Percentiles rank a stretch among this genome's conserved stretches.
Evolutionary conservation across 2,329 filamentous ascomycete species (phyloP).

Genomic region (Aspergillus phoenicis): DNA sequence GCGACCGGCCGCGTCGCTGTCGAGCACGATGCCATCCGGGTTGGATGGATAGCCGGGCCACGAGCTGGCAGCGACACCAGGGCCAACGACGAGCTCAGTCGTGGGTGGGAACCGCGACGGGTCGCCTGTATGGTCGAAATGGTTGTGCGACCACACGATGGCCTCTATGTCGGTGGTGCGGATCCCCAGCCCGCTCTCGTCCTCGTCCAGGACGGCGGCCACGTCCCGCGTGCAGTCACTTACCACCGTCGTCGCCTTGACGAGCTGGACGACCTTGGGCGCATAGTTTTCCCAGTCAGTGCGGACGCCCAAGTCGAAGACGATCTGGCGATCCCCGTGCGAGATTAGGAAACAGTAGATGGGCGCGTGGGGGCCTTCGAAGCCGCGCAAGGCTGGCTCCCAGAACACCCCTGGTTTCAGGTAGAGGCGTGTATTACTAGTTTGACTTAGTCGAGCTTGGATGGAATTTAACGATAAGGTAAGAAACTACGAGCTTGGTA

Average conservation of each 20-base stretch:
- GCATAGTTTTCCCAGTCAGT: constrained; percentile 34
- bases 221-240: constrained; percentile 16
- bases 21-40: constrained; percentile 15
- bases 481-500: no score
- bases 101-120: constrained; percentile 26
- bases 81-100: constrained; percentile 29
- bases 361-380: not conserved
- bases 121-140: constrained; percentile 35
- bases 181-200: constrained; percentile 16
- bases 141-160: constrained; percentile 34
- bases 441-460: no score
- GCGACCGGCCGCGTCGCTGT: constrained; percentile 21
- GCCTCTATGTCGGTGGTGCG: constrained; percentile 20
- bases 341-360: not conserved
- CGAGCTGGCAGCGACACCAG: constrained; percentile 23
- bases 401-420: not conserved
- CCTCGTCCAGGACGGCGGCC: constrained; percentile 28
- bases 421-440: not conserved
- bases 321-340: constrained; percentile 2
- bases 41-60: constrained; percentile 27
- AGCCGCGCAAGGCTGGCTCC: not conserved
- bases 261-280: constrained; percentile 22
- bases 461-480: no score
- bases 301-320: constrained; percentile 38
- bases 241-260: constrained; percentile 11